Conservation (phyloP, 306 rosid species). For the Cucurbita ficifolia region DNA sequence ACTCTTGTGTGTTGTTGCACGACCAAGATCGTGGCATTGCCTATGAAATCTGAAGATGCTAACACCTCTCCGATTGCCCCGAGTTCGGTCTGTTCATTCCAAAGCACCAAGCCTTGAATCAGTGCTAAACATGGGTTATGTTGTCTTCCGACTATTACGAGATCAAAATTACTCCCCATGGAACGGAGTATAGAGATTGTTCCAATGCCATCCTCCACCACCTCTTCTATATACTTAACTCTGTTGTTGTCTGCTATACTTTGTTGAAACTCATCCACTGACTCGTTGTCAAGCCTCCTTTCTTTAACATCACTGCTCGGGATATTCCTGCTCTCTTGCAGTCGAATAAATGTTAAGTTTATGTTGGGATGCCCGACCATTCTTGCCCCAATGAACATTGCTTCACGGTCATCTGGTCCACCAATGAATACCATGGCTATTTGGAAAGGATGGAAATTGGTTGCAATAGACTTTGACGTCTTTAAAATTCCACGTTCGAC, state of each 20-base stretch:
- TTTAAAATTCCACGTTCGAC: not conserved
- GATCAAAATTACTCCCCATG: conserved; percentile 11
- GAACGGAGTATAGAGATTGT: conserved; percentile 17
- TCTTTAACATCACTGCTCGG: not conserved
- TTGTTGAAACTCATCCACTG: conserved; percentile 11
- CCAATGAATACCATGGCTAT: not conserved
- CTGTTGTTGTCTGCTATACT: conserved; percentile 4
- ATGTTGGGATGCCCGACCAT: not conserved
- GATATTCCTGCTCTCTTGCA: not conserved
- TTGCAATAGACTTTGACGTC: not conserved
- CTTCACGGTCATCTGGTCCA: not conserved
- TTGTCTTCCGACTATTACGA: conserved; percentile 18
- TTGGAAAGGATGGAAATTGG: not conserved
- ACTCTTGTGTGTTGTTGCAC: conserved; percentile 18
- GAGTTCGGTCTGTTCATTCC: conserved; percentile 8
- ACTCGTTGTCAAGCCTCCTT: conserved; percentile 7
- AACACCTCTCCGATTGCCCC: conserved; percentile 18
- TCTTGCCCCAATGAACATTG: not conserved
- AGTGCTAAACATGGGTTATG: not conserved
- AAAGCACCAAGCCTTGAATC: conserved; percentile 10
- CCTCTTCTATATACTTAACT: conserved; percentile 19
- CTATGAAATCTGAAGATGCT: conserved; percentile 9
- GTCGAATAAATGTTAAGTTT: not conserved
- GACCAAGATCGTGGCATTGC: conserved; percentile 16
- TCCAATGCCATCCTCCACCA: conserved; percentile 19